Evolutionary conservation across 129 eudicot genomes (phyloP).

Genomic region (Helianthus annuus): DNA sequence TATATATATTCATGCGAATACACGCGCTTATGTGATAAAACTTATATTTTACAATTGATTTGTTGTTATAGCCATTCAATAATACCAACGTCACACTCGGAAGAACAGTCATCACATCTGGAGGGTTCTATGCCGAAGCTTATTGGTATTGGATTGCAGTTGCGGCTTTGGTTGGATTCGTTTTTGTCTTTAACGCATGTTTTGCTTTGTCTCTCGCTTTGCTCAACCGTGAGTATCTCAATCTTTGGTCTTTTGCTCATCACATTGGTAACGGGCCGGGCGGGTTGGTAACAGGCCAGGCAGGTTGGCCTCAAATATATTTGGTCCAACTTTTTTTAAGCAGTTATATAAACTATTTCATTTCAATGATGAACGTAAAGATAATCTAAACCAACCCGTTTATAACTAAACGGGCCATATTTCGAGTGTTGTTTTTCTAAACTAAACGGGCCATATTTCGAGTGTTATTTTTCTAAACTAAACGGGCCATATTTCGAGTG

Average conservation of each 20-base stretch:
- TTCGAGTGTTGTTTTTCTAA: background rate
- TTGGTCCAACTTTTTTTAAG: background rate
- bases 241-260: background rate
- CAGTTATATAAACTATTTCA: background rate
- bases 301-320: background rate
- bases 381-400: background rate
- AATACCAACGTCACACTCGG: constrained; percentile 45
- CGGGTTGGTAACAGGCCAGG: background rate
- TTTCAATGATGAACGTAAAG: background rate
- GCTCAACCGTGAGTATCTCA: constrained; percentile 56
- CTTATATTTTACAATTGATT: background rate
- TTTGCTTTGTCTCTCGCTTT: constrained; percentile 47
- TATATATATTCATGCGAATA: background rate
- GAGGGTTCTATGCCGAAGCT: constrained; percentile 54
- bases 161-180: constrained; percentile 57
- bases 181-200: constrained; percentile 46
- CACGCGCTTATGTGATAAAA: background rate
- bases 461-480: background rate
- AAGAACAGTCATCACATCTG: constrained; percentile 36
- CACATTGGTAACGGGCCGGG: background rate
- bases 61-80: constrained; percentile 21
- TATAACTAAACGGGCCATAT: background rate
- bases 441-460: background rate
- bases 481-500: background rate
- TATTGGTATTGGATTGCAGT: constrained; percentile 78